A percentile compares a stretch with the other conserved stretches of the same genome.
Conservation (phyloP, 106 monocot species). For the Acorus calamus region DNA sequence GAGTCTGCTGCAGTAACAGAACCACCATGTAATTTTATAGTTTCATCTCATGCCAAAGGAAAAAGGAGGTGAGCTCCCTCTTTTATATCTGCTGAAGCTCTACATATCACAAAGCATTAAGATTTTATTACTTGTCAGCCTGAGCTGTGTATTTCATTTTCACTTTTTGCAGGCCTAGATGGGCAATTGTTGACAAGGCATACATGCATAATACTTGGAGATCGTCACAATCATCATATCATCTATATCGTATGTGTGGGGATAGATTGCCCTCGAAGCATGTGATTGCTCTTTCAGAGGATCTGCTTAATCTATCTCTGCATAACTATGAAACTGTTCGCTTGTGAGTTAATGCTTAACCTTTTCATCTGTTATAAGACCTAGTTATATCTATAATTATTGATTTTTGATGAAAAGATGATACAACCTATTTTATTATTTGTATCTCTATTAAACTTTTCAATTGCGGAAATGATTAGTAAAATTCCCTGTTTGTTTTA, state of each 20-base stretch:
- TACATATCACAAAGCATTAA: neutral
- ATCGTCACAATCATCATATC: conserved; percentile 81
- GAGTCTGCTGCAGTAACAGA: conserved; percentile 87
- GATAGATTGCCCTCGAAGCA: conserved; percentile 52
- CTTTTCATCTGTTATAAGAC: no score
- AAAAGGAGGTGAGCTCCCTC: conserved; percentile 57
- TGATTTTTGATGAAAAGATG: neutral
- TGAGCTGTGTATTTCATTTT: conserved; percentile 6
- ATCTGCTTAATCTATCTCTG: conserved; percentile 74
- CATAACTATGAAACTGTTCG: conserved; percentile 96
- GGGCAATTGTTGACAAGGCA: conserved; percentile 81
- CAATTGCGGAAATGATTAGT: no score
- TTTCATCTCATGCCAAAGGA: conserved; percentile 46
- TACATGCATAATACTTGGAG: conserved; percentile 97
- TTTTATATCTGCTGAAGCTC: neutral
- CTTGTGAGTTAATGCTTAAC: conserved; percentile 40
- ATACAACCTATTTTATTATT: no score
- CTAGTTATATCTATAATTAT: neutral
- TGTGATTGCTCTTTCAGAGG: conserved; percentile 56
- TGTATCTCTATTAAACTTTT: no score
- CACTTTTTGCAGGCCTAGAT: conserved; percentile 62
- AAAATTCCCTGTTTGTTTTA: no score
- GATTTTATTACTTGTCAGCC: neutral
- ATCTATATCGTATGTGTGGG: conserved; percentile 53
- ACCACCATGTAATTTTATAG: conserved; percentile 85